phyloP scores from a whole-genome alignment of 31 red algal species.

The Odonthalia washingtoniensis region DNA sequence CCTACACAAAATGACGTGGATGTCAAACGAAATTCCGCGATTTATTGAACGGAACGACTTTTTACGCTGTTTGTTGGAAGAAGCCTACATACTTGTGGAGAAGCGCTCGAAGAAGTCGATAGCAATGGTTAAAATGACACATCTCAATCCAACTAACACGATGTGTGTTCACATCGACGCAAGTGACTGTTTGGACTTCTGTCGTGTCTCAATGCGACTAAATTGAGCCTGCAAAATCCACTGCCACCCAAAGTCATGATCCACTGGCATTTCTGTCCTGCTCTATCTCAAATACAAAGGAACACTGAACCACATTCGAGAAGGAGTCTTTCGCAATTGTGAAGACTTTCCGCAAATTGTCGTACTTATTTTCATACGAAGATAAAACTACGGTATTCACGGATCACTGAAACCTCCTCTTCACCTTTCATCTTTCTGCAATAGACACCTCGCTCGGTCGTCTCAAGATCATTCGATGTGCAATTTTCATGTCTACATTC shows the following conservation, averaged over 20 bases:
- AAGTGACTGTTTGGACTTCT: background rate
- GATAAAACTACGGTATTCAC: constrained; percentile 15
- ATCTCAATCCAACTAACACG: background rate
- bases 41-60: too few species aligned
- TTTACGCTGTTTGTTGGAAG: background rate
- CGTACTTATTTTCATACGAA: constrained; percentile 4
- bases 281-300: background rate
- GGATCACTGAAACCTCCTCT: constrained; percentile 53
- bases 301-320: background rate
- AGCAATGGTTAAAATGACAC: background rate
- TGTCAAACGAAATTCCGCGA: background rate
- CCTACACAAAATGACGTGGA: constrained; percentile 21
- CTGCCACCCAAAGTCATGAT: constrained; percentile 27
- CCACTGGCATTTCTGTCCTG: constrained; percentile 37
- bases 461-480: constrained; percentile 9
- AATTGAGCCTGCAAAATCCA: background rate
- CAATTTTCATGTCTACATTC: constrained; percentile 22
- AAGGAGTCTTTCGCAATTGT: constrained; percentile 23
- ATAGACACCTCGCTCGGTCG: constrained; percentile 16
- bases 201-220: constrained; percentile 7
- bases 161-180: constrained; percentile 39
- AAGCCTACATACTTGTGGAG: background rate
- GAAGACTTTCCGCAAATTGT: constrained; percentile 22
- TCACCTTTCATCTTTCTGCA: constrained; percentile 16
- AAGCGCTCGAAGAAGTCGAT: constrained; percentile 1